These are phyloP conservation scores for Helotiales sp. DNA, from an alignment of 2,329 filamentous ascomycete species.

Conservation along the genomic window DNA sequence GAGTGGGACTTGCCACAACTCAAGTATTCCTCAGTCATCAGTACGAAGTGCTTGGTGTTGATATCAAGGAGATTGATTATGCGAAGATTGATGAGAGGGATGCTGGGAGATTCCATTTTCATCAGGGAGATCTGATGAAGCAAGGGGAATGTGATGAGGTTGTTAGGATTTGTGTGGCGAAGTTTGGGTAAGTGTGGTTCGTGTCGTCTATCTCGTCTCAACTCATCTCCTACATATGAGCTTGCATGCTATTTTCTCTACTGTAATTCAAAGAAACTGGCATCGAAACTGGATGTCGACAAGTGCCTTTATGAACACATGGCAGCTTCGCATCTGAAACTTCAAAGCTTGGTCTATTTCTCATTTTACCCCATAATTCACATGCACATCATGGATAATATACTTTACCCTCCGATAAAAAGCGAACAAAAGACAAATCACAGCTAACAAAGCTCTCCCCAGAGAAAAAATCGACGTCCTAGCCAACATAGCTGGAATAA, in stretches of 20 bases:
- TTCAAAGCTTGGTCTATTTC: too few species aligned
- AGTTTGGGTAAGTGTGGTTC: constrained; percentile 32
- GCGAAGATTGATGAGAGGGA: constrained; percentile 19
- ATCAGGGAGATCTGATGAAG: constrained; percentile 34
- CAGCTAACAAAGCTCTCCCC: not conserved
- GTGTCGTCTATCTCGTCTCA: too few species aligned
- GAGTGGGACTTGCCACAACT: constrained; percentile 37
- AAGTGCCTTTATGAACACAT: too few species aligned
- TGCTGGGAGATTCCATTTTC: constrained; percentile 36
- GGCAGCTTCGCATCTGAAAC: too few species aligned
- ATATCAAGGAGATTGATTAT: constrained; percentile 36
- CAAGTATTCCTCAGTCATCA: constrained; percentile 35
- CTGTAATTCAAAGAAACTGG: too few species aligned
- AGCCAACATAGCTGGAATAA: constrained; percentile 46
- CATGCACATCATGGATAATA: too few species aligned
- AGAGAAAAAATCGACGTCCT: constrained; percentile 41
- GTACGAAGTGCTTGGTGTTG: constrained; percentile 36
- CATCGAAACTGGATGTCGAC: too few species aligned
- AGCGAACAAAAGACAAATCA: not conserved
- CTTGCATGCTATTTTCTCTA: too few species aligned
- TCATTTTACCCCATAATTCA: too few species aligned
- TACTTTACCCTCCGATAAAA: too few species aligned
- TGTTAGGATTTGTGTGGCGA: constrained; percentile 34
- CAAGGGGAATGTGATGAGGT: constrained; percentile 36
- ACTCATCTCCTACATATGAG: too few species aligned